phyloP scores from a whole-genome alignment of 345 rosid genomes.

The Salix exigua region DNA sequence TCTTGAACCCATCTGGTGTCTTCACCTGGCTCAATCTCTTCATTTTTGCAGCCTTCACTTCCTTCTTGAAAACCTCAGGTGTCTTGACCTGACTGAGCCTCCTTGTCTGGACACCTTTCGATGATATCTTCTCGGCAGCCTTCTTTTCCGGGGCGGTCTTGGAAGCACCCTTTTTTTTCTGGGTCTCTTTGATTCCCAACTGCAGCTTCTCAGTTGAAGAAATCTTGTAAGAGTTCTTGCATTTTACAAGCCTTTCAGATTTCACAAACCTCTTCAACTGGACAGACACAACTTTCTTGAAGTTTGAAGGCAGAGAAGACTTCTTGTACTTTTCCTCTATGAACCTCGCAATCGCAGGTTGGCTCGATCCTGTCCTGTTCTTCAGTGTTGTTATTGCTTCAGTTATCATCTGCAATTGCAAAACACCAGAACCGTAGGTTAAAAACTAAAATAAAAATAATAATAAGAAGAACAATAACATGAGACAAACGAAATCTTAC shows the following conservation, averaged over 20 bases:
- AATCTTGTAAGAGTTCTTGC: conserved; percentile 31
- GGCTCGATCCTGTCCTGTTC: conserved; percentile 33
- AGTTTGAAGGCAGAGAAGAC: conserved; percentile 10
- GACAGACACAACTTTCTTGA: conserved; percentile 18
- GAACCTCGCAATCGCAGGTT: conserved; percentile 28
- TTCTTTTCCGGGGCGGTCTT: background rate
- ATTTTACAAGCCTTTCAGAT: conserved; percentile 24
- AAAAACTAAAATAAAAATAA: background rate
- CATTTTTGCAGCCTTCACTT: conserved; percentile 9
- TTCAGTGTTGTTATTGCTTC: conserved; percentile 28
- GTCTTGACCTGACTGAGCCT: conserved; percentile 40
- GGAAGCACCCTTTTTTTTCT: background rate
- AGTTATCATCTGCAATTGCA: conserved; percentile 19
- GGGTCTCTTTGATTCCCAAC: conserved; percentile 9
- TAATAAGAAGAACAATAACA: no score
- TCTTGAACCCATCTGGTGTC: conserved; percentile 27
- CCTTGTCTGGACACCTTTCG: conserved; percentile 27
- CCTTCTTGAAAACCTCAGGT: conserved; percentile 31
- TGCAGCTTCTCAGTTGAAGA: conserved; percentile 23
- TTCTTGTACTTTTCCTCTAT: conserved; percentile 23
- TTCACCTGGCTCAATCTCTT: conserved; percentile 31
- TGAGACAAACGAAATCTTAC: background rate
- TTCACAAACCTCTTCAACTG: conserved; percentile 16
- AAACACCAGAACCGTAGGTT: background rate
- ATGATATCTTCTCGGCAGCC: conserved; percentile 9